These are phyloP conservation scores for Staphylotrichum longicolle DNA, from an alignment of 495 filamentous ascomycete genomes.

Conservation along the genomic window DNA sequence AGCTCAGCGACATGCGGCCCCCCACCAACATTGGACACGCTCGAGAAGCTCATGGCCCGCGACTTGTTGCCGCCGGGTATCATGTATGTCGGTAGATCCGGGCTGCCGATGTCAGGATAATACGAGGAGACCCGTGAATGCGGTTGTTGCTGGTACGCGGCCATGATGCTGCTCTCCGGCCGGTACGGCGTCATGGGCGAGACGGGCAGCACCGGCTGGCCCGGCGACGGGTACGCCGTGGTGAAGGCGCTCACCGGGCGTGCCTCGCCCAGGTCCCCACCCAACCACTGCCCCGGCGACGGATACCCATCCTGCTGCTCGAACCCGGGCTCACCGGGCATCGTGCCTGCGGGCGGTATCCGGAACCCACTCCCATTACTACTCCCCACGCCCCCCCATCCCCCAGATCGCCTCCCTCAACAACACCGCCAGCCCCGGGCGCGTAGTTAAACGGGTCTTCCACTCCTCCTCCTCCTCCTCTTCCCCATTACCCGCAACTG, in stretches of 20 bases:
- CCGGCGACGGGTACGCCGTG: slow-evolving; percentile 6
- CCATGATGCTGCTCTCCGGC: slow-evolving; percentile 6
- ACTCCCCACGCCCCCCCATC: not conserved
- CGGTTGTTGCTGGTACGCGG: not conserved
- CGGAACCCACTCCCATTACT: not conserved
- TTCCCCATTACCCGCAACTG: not conserved
- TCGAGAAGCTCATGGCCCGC: slow-evolving; percentile 24
- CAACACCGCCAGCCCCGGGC: not conserved
- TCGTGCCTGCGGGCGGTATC: slow-evolving; percentile 9
- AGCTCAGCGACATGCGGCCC: slow-evolving; percentile 5
- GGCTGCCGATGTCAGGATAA: slow-evolving; percentile 5
- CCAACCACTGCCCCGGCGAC: not conserved
- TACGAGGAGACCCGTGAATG: slow-evolving; percentile 11
- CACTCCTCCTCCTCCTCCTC: no score
- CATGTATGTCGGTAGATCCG: slow-evolving; percentile 23
- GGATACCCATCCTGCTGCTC: not conserved
- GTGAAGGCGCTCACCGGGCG: slow-evolving; percentile 11
- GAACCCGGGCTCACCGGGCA: not conserved
- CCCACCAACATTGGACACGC: not conserved
- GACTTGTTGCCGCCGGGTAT: slow-evolving; percentile 23
- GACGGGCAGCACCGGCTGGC: slow-evolving; percentile 11
- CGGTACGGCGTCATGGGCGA: slow-evolving; percentile 18
- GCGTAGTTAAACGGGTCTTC: no score
- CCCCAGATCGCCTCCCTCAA: not conserved
- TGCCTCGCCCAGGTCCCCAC: not conserved